phyloP scores from a whole-genome alignment of 148 eudicot species.

The Cornus kousa region DNA sequence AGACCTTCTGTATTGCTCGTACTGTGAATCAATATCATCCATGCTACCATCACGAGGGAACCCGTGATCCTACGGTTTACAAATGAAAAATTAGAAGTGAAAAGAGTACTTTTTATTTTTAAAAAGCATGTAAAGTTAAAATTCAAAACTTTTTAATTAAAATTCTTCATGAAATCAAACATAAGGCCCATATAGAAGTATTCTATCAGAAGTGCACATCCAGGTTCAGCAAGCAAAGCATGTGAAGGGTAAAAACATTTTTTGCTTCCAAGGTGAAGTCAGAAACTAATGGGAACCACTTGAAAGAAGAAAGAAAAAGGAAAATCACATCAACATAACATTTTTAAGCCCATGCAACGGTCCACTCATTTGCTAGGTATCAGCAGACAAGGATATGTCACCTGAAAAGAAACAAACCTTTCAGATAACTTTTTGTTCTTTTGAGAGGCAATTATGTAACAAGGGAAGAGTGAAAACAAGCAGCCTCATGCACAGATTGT shows the following conservation, averaged over 20 bases:
- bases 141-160: background rate
- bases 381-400: background rate
- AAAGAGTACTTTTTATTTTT: background rate
- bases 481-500: background rate
- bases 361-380: background rate
- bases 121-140: background rate
- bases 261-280: background rate
- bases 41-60: constrained; percentile 49
- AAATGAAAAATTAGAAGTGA: background rate
- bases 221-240: background rate
- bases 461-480: background rate
- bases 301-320: background rate
- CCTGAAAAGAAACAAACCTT: background rate
- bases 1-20: constrained; percentile 75
- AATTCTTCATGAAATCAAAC: background rate
- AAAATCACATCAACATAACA: background rate
- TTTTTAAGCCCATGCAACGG: background rate
- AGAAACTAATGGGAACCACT: background rate
- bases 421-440: background rate
- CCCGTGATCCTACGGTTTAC: constrained; percentile 75
- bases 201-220: background rate
- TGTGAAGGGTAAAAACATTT: background rate
- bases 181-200: background rate
- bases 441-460: background rate
- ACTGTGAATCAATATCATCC: constrained; percentile 53